Percentiles rank a stretch among this genome's conserved stretches.
Evolutionary conservation across 2,329 filamentous ascomycete species (phyloP).

Genomic region (Trichoderma atroviride): DNA sequence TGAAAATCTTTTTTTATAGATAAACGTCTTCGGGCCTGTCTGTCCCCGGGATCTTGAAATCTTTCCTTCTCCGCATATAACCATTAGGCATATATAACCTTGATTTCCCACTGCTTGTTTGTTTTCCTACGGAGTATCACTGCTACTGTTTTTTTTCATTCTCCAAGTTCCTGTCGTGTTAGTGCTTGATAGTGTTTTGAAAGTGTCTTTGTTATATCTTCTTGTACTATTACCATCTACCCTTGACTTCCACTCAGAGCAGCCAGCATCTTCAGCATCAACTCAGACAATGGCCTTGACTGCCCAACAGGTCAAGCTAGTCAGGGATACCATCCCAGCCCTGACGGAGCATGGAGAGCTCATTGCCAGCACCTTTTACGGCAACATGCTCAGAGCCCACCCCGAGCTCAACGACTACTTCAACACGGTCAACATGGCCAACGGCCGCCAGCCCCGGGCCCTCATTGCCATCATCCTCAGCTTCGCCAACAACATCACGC

Average conservation of each 20-base stretch:
- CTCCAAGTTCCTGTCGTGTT: not conserved
- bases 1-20: not conserved
- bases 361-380: slow-evolving; percentile 74
- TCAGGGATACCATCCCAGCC: slow-evolving; percentile 71
- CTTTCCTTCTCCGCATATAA: slow-evolving; percentile 5
- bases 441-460: slow-evolving; percentile 41
- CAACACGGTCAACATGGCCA: slow-evolving; percentile 53
- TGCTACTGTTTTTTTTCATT: not conserved
- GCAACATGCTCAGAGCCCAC: slow-evolving; percentile 65
- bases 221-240: not conserved
- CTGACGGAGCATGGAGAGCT: slow-evolving; percentile 67
- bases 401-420: slow-evolving; percentile 71
- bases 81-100: not conserved
- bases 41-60: not conserved
- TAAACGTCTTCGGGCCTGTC: not conserved
- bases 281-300: slow-evolving; percentile 44
- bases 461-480: slow-evolving; percentile 58
- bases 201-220: not conserved
- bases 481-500: slow-evolving; percentile 72
- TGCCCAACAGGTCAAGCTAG: slow-evolving; percentile 61
- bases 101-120: not conserved
- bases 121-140: not conserved
- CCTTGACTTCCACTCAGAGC: not conserved
- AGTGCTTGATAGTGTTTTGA: not conserved
- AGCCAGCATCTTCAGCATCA: not conserved